Evolutionary conservation across 805 yeast genomes (phyloP), one percentile per base, ranked within the genome.

Genomic region (Wickerhamiella shivajii): DNA sequence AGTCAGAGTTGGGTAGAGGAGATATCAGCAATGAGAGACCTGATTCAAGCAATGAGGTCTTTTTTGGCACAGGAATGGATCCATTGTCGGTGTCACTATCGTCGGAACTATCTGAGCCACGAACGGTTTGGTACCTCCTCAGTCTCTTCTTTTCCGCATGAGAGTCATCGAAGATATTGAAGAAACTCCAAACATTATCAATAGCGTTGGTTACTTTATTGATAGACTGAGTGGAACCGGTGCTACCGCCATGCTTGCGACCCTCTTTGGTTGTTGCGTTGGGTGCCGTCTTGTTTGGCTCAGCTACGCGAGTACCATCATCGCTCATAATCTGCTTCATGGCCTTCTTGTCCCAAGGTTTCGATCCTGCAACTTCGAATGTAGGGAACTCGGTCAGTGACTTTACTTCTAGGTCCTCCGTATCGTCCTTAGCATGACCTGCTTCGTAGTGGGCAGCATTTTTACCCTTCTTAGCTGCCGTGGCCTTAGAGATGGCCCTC

Each of bases 1-100:
- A 87, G 37, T 65, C 66, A 33, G 64, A 51, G 0, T 78, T 60
- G 0, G 97, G 96, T 8, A 74, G 57, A 1, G 95, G 93, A 1
- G 95, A 92, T 5, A 78, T 55, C 5, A 87, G 56, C 1, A 80
- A 71, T 4, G 77, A 70, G 3, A 81, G 68, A 0, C 93, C 93
- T 1, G 93, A 72, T 37, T 77, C 71, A 4, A 87, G 46, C 9
- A 87, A 72, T 0, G 90, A 77, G 0, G 93, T 70, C 42, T 71
- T 74, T 3, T 44, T 39, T 5, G 52, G 52, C 25, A 47, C 37
- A 18, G 33, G 38, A 36, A 37, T 41, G 12, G 24, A 12, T 3
- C 29, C 37, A 3, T 39, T 38, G 10, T 31, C 33, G 5, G 38
- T 34, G 7, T 40, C 45, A 6, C 43, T 42, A 3, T n/a, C 26